Evolutionary conservation across 2,329 filamentous ascomycete genomes (phyloP).

Genomic region (Penicillium sp.): DNA sequence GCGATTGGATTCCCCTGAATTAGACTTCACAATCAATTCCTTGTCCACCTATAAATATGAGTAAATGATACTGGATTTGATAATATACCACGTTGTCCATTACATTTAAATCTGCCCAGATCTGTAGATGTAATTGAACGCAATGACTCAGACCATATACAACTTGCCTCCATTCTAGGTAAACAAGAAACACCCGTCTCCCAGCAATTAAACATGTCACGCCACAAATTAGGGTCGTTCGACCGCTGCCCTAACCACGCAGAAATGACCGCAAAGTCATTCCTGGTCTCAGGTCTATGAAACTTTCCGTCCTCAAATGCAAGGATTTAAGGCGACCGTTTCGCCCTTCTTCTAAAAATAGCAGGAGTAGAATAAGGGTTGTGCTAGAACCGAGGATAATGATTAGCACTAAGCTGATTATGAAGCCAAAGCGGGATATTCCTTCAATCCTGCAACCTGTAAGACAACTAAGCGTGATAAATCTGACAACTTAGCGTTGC

Average conservation of each 20-base stretch:
- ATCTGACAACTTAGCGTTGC: no score
- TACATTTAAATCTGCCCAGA: neutral
- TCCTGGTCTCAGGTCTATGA: neutral
- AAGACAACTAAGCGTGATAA: neutral
- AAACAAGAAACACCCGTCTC: no score
- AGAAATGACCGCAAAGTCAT: neutral
- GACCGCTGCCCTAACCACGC: neutral
- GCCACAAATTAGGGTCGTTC: neutral
- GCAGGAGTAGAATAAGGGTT: no score
- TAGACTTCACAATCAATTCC: slow-evolving; percentile 3
- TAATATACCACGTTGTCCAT: neutral
- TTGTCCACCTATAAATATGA: neutral
- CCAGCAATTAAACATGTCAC: neutral
- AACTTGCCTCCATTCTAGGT: no score
- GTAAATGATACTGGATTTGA: neutral
- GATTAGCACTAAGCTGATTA: neutral
- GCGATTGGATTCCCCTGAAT: slow-evolving; percentile 25
- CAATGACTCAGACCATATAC: neutral
- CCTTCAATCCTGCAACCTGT: neutral
- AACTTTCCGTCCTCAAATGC: neutral
- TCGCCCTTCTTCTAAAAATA: no score
- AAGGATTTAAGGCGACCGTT: no score
- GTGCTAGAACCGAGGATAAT: neutral
- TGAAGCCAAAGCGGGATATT: neutral
- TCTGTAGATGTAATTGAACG: no score